These are phyloP conservation scores for Coemansia sp. DNA, from an alignment of 192 early-diverging fungal genomes.

Conservation along the genomic window DNA sequence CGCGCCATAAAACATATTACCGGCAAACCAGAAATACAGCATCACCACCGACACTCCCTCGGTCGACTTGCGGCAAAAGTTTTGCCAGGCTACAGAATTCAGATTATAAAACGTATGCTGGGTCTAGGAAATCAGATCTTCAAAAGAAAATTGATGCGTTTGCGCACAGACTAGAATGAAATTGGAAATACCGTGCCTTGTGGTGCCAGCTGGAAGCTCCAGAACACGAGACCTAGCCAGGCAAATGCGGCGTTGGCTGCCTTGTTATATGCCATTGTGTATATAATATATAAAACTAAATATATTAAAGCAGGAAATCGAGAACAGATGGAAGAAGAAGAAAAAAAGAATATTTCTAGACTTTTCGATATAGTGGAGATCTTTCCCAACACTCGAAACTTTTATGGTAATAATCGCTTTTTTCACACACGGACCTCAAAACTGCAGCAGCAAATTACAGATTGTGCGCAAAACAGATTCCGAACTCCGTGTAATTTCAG, in stretches of 20 bases:
- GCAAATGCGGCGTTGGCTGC: slow-evolving; percentile 39
- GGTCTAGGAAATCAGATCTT: slow-evolving; percentile 18
- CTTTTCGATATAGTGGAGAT: not conserved
- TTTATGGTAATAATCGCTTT: not conserved
- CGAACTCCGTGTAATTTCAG: too few relatives aligned
- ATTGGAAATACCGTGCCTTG: slow-evolving; percentile 45
- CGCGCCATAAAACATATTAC: slow-evolving; percentile 46
- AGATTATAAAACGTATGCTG: not conserved
- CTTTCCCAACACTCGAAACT: too few relatives aligned
- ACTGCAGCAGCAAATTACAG: too few relatives aligned
- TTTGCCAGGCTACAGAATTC: slow-evolving; percentile 48
- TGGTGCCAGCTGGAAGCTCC: slow-evolving; percentile 53
- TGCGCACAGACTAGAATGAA: too few relatives aligned
- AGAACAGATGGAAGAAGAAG: not conserved
- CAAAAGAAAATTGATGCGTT: not conserved
- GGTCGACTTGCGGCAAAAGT: slow-evolving; percentile 46
- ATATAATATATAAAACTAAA: not conserved
- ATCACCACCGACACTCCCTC: slow-evolving; percentile 44
- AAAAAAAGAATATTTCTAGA: not conserved
- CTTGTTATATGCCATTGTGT: slow-evolving; percentile 44
- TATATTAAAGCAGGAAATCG: not conserved
- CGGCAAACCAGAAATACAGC: slow-evolving; percentile 49
- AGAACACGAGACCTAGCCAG: slow-evolving; percentile 49
- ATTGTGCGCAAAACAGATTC: too few relatives aligned
- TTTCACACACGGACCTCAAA: not conserved